A percentile compares a stretch with the other conserved stretches of the same genome.
Conservation (phyloP, 1,284 basidiomycete species). For the Fomitopsis palustris region DNA sequence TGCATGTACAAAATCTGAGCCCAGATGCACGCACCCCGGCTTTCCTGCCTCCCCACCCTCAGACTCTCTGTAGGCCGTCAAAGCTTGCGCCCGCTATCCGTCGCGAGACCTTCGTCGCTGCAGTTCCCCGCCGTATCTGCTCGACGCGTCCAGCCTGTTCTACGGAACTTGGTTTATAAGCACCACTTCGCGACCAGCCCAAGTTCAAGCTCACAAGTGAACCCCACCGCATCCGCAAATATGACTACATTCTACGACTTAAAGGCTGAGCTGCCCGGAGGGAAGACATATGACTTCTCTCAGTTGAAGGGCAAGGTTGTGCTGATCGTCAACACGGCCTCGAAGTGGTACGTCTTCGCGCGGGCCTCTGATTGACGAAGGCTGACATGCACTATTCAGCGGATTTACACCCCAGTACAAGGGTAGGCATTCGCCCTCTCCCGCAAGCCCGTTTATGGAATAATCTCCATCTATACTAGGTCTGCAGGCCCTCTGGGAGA, state of each 20-base stretch:
- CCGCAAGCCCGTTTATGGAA: not conserved
- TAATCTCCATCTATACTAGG: conserved; percentile 34
- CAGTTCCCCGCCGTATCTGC: not conserved
- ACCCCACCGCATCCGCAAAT: not conserved
- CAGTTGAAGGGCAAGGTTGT: conserved; percentile 74
- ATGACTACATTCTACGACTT: conserved; percentile 53
- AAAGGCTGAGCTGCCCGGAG: conserved; percentile 55
- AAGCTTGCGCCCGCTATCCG: too few relatives aligned
- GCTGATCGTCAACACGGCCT: conserved; percentile 72
- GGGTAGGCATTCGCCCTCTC: conserved; percentile 36
- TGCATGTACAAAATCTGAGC: too few relatives aligned
- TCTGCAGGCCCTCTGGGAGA: conserved; percentile 80
- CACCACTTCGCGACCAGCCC: not conserved
- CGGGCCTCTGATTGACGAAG: not conserved
- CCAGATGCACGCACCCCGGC: too few relatives aligned
- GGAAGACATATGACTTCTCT: conserved; percentile 55
- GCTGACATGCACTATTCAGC: conserved; percentile 33
- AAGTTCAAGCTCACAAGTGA: not conserved
- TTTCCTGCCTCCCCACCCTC: too few relatives aligned
- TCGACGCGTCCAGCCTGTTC: not conserved
- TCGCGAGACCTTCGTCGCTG: not conserved
- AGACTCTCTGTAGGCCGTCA: too few relatives aligned
- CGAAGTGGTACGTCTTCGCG: conserved; percentile 54
- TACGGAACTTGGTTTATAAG: not conserved
- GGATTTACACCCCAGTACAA: conserved; percentile 90